Evolutionary conservation across 2,329 filamentous ascomycete species (phyloP).

Genomic region (Talaromyces sp.): DNA sequence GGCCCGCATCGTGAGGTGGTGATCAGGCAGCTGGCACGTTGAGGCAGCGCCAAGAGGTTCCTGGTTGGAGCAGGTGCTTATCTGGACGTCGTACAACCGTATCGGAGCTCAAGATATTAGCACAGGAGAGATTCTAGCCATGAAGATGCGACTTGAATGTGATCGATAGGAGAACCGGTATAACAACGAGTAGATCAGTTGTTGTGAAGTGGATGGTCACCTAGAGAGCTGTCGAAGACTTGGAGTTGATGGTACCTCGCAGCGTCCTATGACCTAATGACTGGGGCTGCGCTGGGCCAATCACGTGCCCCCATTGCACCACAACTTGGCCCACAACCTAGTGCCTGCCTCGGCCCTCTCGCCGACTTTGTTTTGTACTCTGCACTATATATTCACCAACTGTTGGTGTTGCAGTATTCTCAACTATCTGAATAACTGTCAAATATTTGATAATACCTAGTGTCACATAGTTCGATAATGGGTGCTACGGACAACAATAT

Average conservation of each 20-base stretch:
- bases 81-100: neutral
- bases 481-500: neutral
- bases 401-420: neutral
- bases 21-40: neutral
- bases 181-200: neutral
- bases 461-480: no score
- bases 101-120: neutral
- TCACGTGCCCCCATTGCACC: neutral
- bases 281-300: neutral
- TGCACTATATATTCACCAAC: no score
- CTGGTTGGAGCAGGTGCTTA: neutral
- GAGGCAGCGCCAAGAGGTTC: slow-evolving; percentile 3
- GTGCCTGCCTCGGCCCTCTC: neutral
- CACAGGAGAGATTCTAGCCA: neutral
- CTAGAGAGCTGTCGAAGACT: neutral
- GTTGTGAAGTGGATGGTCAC: neutral
- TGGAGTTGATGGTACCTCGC: neutral
- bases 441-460: no score
- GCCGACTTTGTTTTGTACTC: neutral
- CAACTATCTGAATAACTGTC: neutral
- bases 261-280: slow-evolving; percentile 1
- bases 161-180: neutral
- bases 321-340: neutral
- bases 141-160: neutral
- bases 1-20: slow-evolving; percentile 11